These are phyloP conservation scores for Ogataea henricii DNA, from an alignment of 805 yeast species.

Conservation along the genomic window DNA sequence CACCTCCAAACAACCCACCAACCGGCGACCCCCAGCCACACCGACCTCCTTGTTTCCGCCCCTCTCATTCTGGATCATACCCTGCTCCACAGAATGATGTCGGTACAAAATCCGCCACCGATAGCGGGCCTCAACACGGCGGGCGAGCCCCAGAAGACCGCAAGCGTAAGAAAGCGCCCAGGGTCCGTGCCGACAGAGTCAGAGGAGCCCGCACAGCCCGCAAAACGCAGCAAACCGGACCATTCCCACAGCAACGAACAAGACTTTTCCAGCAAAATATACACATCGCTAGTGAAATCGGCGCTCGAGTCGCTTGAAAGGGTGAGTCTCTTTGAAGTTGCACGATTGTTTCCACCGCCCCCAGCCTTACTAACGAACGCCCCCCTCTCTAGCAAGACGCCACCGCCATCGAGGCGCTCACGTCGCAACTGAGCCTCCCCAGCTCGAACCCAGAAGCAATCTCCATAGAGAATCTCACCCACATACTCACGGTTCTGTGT, in stretches of 20 bases:
- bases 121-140: slow-evolving; percentile 6
- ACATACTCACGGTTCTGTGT: slow-evolving; percentile 59
- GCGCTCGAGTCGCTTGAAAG: slow-evolving; percentile 72
- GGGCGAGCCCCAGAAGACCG: slow-evolving; percentile 10
- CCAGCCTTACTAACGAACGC: no score
- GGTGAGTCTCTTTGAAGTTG: no score
- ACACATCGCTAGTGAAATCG: slow-evolving; percentile 50
- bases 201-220: neutral
- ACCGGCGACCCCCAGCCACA: no score
- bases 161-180: slow-evolving; percentile 7
- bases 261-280: slow-evolving; percentile 30
- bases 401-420: slow-evolving; percentile 56
- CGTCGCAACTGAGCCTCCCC: slow-evolving; percentile 61
- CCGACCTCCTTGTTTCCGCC: neutral
- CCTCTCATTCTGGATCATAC: no score
- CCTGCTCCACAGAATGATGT: slow-evolving; percentile 22
- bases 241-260: neutral
- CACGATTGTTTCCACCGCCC: no score
- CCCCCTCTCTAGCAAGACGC: slow-evolving; percentile 45
- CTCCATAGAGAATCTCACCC: slow-evolving; percentile 50
- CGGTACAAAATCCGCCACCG: slow-evolving; percentile 22
- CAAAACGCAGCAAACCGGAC: neutral
- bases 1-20: neutral
- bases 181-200: neutral
- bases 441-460: slow-evolving; percentile 54